Base-by-base conservation (phyloP, 805 yeast species). In the Huiozyma sinensis region DNA sequence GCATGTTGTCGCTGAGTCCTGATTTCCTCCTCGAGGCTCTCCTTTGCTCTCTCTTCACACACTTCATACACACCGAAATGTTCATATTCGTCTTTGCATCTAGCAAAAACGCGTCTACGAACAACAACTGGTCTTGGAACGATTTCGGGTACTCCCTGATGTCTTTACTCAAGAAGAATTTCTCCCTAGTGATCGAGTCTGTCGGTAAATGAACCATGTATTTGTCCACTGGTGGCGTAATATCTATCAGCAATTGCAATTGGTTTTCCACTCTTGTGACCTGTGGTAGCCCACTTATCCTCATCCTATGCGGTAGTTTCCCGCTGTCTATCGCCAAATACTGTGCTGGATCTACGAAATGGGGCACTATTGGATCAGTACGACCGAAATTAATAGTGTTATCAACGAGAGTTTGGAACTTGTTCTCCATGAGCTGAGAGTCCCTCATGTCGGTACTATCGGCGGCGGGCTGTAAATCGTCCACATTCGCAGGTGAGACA, bases 181-280 rank as follows among this genome's bases (percentile, higher is more conserved):
- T 85, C 47, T 90, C 84, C 60, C 89, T 87, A 10, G 95, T 81
- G 41, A 90, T 83, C 33, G 94, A 77, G 60, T 88, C 95, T 44
- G 86, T 75, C 6, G 97, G 95, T 39, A 92, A 65, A 59, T 86
- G 92, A 32, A 92, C 65, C 41, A 85, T 65, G 41, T 73, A 70
- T 53, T 86, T 83, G 5, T 76, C 72, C 38, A 52, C 24, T 1
- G 90, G 77, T 1, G 96, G 95, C 30, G 79, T 72, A 38, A 90
- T 67, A 7, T 72, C 60, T 17, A 90, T 64, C 38, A 73, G 72
- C 37, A 94, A 67, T 61, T 87, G 89, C 58, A 92, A 86, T 65
- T 92, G 98, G 11, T 97, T 90, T 64, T 90, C 98, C 6, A 90
- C 98, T 51, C 98, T 76, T 9, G 96, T 86, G 52, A 78, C 79